phyloP scores from a whole-genome alignment of 306 rosid species.

The Arachis hypogaea region DNA sequence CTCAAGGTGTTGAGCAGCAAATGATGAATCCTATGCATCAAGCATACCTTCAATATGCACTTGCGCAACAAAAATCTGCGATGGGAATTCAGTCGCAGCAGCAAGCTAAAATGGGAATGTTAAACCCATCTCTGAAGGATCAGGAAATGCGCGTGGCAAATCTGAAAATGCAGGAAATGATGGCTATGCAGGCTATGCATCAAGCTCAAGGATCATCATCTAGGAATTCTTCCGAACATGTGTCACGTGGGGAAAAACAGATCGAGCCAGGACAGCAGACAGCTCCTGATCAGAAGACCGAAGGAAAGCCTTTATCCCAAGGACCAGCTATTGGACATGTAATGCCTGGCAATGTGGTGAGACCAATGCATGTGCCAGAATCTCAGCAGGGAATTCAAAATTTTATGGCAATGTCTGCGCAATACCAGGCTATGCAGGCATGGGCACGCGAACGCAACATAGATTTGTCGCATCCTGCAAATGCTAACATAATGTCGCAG shows the following conservation, averaged over 20 bases:
- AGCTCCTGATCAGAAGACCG: slow-evolving; percentile 67
- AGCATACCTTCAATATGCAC: slow-evolving; percentile 88
- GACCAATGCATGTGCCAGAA: slow-evolving; percentile 76
- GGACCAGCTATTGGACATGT: slow-evolving; percentile 51
- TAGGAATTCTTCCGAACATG: slow-evolving; percentile 61
- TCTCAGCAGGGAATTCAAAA: slow-evolving; percentile 70
- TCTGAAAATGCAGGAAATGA: slow-evolving; percentile 83
- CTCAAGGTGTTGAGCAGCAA: slow-evolving; percentile 85
- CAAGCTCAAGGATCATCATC: slow-evolving; percentile 82
- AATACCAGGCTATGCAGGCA: slow-evolving; percentile 88
- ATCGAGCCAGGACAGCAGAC: slow-evolving; percentile 71
- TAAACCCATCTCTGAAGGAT: slow-evolving; percentile 71
- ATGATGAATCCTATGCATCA: slow-evolving; percentile 77
- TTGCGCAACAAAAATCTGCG: slow-evolving; percentile 82
- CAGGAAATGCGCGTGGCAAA: slow-evolving; percentile 86
- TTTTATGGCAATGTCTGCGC: slow-evolving; percentile 71
- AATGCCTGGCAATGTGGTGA: slow-evolving; percentile 61
- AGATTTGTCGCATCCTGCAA: slow-evolving; percentile 84
- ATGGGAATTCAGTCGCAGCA: slow-evolving; percentile 82
- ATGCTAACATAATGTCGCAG: slow-evolving; percentile 79
- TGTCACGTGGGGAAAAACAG: slow-evolving; percentile 76
- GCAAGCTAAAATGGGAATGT: slow-evolving; percentile 76
- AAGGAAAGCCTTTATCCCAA: slow-evolving; percentile 62
- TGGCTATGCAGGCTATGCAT: slow-evolving; percentile 62
- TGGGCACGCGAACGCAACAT: slow-evolving; percentile 87